Conservation (phyloP, 2,329 filamentous ascomycete genomes). For the Clonostachys chloroleuca region DNA sequence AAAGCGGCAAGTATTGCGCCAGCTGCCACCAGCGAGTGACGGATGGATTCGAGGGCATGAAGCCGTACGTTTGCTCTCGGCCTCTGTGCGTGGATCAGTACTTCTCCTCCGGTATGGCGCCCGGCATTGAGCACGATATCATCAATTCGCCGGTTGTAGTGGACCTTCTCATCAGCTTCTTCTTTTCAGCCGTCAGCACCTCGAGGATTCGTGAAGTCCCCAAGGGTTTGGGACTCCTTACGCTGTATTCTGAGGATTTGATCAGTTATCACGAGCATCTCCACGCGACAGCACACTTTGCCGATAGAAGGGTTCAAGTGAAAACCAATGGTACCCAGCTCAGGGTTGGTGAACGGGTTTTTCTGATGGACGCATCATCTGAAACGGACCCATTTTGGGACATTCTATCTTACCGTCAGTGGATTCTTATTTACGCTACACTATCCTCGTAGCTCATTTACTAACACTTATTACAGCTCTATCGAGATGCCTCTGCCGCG, state of each 20-base stretch:
- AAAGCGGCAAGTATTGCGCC: constrained; percentile 83
- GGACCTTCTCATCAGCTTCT: constrained; percentile 80
- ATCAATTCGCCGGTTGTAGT: constrained; percentile 75
- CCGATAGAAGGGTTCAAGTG: too few species aligned
- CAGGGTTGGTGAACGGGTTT: too few species aligned
- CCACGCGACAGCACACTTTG: neutral
- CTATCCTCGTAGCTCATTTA: too few species aligned
- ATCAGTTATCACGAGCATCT: too few species aligned
- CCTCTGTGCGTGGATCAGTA: constrained; percentile 83
- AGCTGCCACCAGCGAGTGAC: constrained; percentile 71
- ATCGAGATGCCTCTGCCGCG: too few species aligned
- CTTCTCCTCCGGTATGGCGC: constrained; percentile 79
- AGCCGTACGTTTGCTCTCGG: constrained; percentile 74
- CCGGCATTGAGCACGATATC: constrained; percentile 82
- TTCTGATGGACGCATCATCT: too few species aligned
- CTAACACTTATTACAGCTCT: too few species aligned
- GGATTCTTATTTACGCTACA: too few species aligned
- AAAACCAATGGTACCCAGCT: too few species aligned
- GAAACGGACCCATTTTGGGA: too few species aligned
- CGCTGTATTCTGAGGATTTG: too few species aligned
- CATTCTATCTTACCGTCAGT: too few species aligned
- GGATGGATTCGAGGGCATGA: constrained; percentile 63
- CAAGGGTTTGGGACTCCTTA: constrained; percentile 21
- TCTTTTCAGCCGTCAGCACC: constrained; percentile 53
- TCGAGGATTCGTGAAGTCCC: constrained; percentile 38